Evolutionary conservation across 2,329 filamentous ascomycete genomes (phyloP), one percentile per base, ranked within the genome.

Genomic region (Exophiala mesophila): DNA sequence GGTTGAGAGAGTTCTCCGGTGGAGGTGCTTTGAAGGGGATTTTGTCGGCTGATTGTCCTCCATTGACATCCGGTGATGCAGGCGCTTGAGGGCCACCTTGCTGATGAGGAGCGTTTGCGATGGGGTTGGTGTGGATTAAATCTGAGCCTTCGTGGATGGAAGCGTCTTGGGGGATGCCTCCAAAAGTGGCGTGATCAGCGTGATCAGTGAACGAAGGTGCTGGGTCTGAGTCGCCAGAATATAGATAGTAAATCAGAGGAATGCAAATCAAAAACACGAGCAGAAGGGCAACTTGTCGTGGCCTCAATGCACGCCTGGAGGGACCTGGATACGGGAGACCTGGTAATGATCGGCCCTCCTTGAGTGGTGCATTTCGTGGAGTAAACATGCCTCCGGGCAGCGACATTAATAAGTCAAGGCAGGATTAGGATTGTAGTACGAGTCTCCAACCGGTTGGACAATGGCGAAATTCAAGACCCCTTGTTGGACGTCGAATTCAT

Each of bases 261-360:
- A 50, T 36, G 17, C 41, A 50, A 45, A 53, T 13, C 5, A 53
- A 32, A 10, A 48, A 18, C 20, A 53, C 20, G 19, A 51, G 33
- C 9, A 50, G 26, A 6, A 51, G 1, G 16, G 32, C 41, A 28
- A 39, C 47, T 31, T 46, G 45, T 16, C 50, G 50, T 16, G 41
- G 38, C 36, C 41, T 36, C 15, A 46, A 31, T 5, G 20, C 30
- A 16, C 45, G 43, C 36, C 46, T 35, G 15, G 50, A 9, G n/a
- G 43, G 45, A 16, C 50, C 50, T 1, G 36, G 37, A 39, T 51
- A 33, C 18, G 47, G 47, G 32, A 53, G 33, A 15, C 50, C 47
- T 17, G 47, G 50, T 33, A 51, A 39, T 28, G 50, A 53, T n/a
- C 50, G 50, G 13, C 50, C 50, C 33, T 53, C 50, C 30, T 53